Base-by-base conservation (phyloP, 345 rosid species). In the Excoecaria agallocha region DNA sequence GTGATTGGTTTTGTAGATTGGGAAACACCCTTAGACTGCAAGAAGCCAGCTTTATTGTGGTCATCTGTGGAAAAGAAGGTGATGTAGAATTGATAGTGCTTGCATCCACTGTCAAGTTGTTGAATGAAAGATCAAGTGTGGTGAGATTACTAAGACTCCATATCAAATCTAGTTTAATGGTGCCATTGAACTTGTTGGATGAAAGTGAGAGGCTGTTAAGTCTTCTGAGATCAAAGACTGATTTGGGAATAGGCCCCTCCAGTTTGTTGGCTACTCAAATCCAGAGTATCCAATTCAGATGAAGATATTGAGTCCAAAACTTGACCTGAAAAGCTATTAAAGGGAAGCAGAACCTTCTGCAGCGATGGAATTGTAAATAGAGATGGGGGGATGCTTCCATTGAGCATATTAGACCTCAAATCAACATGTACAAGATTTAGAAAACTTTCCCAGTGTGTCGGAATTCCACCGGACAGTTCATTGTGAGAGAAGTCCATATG, bases 171-270 rank as follows among this genome's bases (percentile, higher is more conserved):
- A 89, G 66, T 0, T 49, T 58, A 12, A 84, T 37, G 0, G 84
- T 45, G 58, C 86, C 87, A 35, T 50, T 78, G 76, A 87, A 82
- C n/a, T 76, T 87, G 79, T 89, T 87, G 69, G 22, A 84, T 57
- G 85, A 74, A 64, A 85, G 86, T 9, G 19, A 0, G 13, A 86
- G 84, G 17, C 65, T 4, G 3, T 43, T 74, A 1, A 85, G 87
- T 3, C 58, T 58, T 16, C 0, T 54, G n/a, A 86, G 66, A 17
- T 73, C 5, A 45, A 76, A 82, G 1, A 85, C 0, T 0, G 13
- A 76, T 9, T 0, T 13, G 0, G 89, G 82, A 4, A 88, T 0
- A 3, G 48, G 13, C 35, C 90, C 89, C 57, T 66, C 72, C 3
- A 88, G 49, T 2, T 76, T 78, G 66, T 89, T 89, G n/a, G 70